Evolutionary conservation across 306 rosid genomes (phyloP), one percentile per base, ranked within the genome.

Genomic region (Glycine tomentella): DNA sequence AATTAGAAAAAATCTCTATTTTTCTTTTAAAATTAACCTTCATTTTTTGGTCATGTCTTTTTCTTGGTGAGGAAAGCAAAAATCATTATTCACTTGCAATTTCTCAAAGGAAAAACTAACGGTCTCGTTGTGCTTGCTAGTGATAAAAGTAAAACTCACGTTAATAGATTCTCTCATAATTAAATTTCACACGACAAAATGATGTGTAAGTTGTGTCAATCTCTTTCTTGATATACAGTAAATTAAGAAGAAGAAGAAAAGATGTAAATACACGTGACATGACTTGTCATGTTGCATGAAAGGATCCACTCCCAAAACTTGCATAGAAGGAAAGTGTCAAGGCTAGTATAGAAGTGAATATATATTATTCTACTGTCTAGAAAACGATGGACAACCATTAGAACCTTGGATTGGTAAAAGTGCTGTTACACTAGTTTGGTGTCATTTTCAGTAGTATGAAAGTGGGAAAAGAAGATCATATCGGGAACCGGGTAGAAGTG

Each of bases 311-410:
- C 8, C 71, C 71, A 52, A 58, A 80, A 67, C 34, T 66, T 51
- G 75, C 64, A 25, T 25, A 55, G 72, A 56, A 8, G 33, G 36
- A 72, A 85, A 77, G 64, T 66, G 74, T 72, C 63, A 62, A 65
- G 75, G 52, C 64, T 65, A 79, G 42, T 40, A 44, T 74, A 49
- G 78, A 74, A 65, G 57, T 87, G 76, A 81, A 25, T 25, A 79
- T 67, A 72, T 36, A 49, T 75, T 80, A 76, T 79, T 71, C 67
- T 77, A 73, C 72, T 75, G 72, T 34, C 69, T 9, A 73, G 75
- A 78, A 84, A 83, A 80, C 17, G 87, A 86, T 66, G 58, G 86
- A 80, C 89, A 68, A 31, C 44, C 75, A 76, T 80, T 76, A 65
- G 56, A 72, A 86, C 82, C 76, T 77, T 77, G 65, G 70, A 48